These are phyloP conservation scores for Mucor racemosus DNA, from an alignment of 371 early-diverging fungal genomes.

Conservation along the genomic window DNA sequence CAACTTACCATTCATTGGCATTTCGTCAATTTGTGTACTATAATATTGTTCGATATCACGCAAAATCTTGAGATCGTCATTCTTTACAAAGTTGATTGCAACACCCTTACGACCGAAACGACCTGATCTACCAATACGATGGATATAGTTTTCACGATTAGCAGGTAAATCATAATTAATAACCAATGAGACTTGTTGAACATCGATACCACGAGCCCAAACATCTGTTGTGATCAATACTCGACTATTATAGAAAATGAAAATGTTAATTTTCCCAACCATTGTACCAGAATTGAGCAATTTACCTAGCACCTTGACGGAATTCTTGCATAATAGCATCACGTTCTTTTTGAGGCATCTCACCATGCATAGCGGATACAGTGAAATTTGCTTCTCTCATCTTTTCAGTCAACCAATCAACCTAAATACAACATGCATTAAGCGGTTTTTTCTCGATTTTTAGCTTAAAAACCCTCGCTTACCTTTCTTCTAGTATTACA, in stretches of 20 bases:
- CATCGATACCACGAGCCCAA: conserved; percentile 98
- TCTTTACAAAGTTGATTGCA: conserved; percentile 96
- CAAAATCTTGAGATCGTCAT: conserved; percentile 85
- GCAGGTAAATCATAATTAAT: conserved; percentile 93
- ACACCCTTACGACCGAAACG: conserved; percentile 98
- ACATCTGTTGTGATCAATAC: conserved; percentile 96
- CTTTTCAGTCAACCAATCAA: conserved; percentile 96
- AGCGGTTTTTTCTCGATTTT: not conserved
- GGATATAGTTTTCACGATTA: conserved; percentile 93
- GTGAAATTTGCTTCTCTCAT: conserved; percentile 94
- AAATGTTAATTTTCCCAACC: not conserved
- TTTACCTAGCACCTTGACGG: conserved; percentile 77
- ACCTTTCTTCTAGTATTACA: conserved; percentile 98
- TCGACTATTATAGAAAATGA: conserved; percentile 57
- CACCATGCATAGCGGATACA: conserved; percentile 98
- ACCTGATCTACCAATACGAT: conserved; percentile 97
- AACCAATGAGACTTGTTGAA: conserved; percentile 96
- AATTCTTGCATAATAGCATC: conserved; percentile 93
- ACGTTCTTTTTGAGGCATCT: conserved; percentile 94
- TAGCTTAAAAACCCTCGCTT: not conserved
- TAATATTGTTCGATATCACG: conserved; percentile 93
- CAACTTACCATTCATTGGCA: conserved; percentile 84
- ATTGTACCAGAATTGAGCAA: not conserved
- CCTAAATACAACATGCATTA: conserved; percentile 42
- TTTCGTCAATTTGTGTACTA: conserved; percentile 95